A percentile compares a stretch with the other conserved stretches of the same genome.
Conservation (phyloP, 495 filamentous ascomycete species). For the Aspergillus bridgeri region DNA sequence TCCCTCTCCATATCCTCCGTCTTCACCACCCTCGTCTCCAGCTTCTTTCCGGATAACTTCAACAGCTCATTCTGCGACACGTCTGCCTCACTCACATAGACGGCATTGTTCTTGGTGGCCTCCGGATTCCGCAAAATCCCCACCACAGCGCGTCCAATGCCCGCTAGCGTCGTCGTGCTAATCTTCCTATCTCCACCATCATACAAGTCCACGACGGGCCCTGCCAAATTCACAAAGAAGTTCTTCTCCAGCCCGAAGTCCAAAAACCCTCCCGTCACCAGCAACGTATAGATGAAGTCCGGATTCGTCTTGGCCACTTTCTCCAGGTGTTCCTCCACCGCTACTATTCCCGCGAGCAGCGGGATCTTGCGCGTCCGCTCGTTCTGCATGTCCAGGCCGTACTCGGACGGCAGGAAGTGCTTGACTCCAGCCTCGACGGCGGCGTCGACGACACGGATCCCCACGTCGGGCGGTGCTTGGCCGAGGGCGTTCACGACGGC, state of each 20-base stretch:
- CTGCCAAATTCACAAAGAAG: conserved; percentile 6
- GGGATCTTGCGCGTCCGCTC: neutral
- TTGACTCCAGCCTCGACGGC: neutral
- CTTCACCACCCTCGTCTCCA: neutral
- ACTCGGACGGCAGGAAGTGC: neutral
- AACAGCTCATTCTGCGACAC: neutral
- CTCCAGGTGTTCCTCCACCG: neutral
- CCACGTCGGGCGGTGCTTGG: neutral
- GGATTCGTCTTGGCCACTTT: neutral
- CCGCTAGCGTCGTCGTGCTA: conserved; percentile 11
- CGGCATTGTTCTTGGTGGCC: neutral
- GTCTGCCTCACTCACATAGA: neutral
- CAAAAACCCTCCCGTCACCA: neutral
- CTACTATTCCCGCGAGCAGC: neutral
- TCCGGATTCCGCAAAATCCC: neutral
- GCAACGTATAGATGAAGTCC: neutral
- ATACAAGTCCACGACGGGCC: conserved; percentile 5
- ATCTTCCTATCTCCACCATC: conserved; percentile 11
- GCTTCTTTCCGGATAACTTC: neutral
- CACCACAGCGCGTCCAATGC: conserved; percentile 9
- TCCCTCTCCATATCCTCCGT: neutral
- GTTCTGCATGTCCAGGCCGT: neutral
- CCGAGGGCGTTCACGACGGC: neutral
- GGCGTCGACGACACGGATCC: neutral
- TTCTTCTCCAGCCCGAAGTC: neutral